These are phyloP conservation scores for Herpotrichia juniperi DNA, from an alignment of 2,329 filamentous ascomycete species.

Conservation along the genomic window DNA sequence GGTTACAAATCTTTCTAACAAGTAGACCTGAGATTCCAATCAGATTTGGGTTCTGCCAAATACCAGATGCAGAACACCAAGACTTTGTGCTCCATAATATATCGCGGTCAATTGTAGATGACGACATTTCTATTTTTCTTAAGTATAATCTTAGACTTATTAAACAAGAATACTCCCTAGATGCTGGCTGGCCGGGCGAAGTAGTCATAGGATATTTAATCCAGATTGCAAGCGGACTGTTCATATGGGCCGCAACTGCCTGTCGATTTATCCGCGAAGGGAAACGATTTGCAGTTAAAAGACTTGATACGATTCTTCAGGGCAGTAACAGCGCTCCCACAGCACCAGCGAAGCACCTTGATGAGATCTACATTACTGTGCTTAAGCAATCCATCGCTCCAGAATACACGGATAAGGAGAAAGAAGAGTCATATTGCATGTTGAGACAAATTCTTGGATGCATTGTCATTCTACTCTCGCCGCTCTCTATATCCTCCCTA, in stretches of 20 bases:
- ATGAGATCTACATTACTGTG: conserved; percentile 4
- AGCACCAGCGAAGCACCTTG: not conserved
- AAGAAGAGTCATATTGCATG: not conserved
- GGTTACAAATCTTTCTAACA: conserved; percentile 24
- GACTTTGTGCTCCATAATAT: conserved; percentile 24
- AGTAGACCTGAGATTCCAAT: conserved; percentile 24
- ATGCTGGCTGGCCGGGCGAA: conserved; percentile 17
- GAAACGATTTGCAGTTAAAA: no score
- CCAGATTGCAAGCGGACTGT: conserved; percentile 36
- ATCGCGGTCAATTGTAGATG: conserved; percentile 15
- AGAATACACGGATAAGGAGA: conserved; percentile 2
- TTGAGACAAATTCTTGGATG: not conserved
- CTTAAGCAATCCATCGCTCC: not conserved
- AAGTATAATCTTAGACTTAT: conserved; percentile 5
- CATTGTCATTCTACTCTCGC: conserved; percentile 13
- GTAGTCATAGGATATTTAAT: conserved; percentile 26
- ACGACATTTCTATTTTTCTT: conserved; percentile 22
- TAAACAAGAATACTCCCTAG: not conserved
- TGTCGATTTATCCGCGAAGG: conserved; percentile 28
- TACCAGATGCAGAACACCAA: not conserved
- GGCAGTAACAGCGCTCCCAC: no score
- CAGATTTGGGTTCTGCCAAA: conserved; percentile 23
- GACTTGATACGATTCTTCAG: no score
- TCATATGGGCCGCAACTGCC: no score
- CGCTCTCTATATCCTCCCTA: conserved; percentile 1